Conservation (phyloP, 768 basidiomycete genomes). For the Amanita molliuscula region DNA sequence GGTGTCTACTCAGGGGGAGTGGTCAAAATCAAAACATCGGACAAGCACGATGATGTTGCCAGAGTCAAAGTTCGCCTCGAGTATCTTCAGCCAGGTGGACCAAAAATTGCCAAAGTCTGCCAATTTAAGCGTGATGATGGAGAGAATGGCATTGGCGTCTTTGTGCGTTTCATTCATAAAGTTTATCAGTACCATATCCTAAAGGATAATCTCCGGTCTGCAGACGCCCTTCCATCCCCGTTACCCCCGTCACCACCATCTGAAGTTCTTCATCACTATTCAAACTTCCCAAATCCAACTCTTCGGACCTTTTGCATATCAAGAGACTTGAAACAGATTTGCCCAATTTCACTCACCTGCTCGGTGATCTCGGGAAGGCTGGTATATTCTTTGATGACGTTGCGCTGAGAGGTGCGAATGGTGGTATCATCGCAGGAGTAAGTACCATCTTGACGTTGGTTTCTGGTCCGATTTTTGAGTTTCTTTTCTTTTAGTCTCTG, state of each 20-base stretch:
- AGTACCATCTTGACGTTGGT: background rate
- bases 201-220: background rate
- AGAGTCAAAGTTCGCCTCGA: slow-evolving; percentile 7
- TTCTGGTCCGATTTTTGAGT: background rate
- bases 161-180: slow-evolving; percentile 15
- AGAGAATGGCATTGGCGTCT: slow-evolving; percentile 25
- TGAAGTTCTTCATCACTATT: slow-evolving; percentile 17
- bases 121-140: slow-evolving; percentile 14
- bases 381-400: slow-evolving; percentile 29
- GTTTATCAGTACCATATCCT: background rate
- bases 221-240: slow-evolving; percentile 10
- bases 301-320: slow-evolving; percentile 19
- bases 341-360: slow-evolving; percentile 28
- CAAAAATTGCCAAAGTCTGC: slow-evolving; percentile 18
- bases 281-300: slow-evolving; percentile 12
- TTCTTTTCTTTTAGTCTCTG: slow-evolving; percentile 17
- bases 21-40: slow-evolving; percentile 9
- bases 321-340: slow-evolving; percentile 34
- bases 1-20: slow-evolving; percentile 16
- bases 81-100: slow-evolving; percentile 13
- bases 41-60: slow-evolving; percentile 3
- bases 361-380: slow-evolving; percentile 24
- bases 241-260: slow-evolving; percentile 6
- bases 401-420: slow-evolving; percentile 23
- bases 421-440: slow-evolving; percentile 25